Percentiles rank a stretch among this genome's conserved stretches.
These are phyloP conservation scores for Symbiodinium pilosum DNA, from an alignment of 73 alveolate species.

Conservation along the genomic window DNA sequence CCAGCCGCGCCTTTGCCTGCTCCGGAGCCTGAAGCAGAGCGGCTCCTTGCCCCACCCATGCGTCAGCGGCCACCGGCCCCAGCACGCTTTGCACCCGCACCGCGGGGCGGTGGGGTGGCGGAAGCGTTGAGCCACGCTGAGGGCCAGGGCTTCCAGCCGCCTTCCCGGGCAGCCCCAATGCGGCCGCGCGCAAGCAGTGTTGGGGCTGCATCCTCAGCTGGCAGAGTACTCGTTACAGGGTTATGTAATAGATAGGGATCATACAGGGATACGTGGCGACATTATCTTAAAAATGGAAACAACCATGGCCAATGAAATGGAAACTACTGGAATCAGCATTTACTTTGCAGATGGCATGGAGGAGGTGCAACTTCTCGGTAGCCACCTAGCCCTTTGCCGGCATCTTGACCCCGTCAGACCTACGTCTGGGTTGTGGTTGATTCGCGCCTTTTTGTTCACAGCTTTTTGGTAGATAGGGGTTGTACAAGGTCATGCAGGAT, in stretches of 20 bases:
- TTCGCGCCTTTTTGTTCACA: too few species aligned
- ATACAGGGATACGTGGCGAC: too few species aligned
- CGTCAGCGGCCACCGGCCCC: neutral
- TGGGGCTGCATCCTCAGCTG: neutral
- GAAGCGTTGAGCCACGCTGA: neutral
- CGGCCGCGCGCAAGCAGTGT: constrained; percentile 1
- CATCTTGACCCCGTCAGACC: too few species aligned
- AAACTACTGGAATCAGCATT: neutral
- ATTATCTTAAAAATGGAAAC: too few species aligned
- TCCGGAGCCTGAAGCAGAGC: neutral
- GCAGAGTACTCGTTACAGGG: too few species aligned
- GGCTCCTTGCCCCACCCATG: neutral
- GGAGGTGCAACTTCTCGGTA: too few species aligned
- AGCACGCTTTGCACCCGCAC: neutral
- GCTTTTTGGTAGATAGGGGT: too few species aligned
- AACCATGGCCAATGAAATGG: too few species aligned
- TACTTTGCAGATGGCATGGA: neutral
- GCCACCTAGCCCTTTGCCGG: too few species aligned
- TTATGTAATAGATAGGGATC: too few species aligned
- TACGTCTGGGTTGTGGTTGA: too few species aligned
- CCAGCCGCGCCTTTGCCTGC: neutral
- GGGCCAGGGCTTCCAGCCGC: constrained; percentile 20
- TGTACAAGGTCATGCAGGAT: too few species aligned
- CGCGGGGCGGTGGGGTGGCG: neutral
- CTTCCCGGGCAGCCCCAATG: neutral